Evolutionary conservation across 768 basidiomycete species (phyloP).

Genomic region (Serendipita vermifera): DNA sequence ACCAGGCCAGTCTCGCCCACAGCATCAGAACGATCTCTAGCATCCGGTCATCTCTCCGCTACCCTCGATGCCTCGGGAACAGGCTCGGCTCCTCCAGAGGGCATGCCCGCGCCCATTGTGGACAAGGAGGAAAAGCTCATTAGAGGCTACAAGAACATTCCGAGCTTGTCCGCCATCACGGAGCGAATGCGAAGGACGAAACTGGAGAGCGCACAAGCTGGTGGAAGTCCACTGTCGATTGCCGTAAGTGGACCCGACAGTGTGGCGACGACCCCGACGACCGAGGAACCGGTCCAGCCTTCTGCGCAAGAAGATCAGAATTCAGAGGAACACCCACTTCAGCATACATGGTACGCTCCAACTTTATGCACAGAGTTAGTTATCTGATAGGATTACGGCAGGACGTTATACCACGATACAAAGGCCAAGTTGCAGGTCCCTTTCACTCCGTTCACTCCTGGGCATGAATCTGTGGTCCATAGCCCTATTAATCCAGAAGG

Average conservation of each 20-base stretch:
- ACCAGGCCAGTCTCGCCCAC: conserved; percentile 60
- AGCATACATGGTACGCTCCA: conserved; percentile 60
- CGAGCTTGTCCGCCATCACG: conserved; percentile 73
- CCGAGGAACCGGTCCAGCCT: conserved; percentile 49
- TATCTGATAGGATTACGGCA: conserved; percentile 21
- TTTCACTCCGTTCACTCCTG: conserved; percentile 22
- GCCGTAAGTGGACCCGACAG: conserved; percentile 2
- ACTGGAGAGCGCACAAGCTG: conserved; percentile 38
- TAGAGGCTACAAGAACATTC: conserved; percentile 79
- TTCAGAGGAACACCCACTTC: conserved; percentile 61
- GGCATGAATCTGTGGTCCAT: conserved; percentile 9
- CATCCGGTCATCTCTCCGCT: conserved; percentile 21
- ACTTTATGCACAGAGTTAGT: not conserved
- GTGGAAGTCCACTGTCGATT: conserved; percentile 36
- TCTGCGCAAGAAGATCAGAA: conserved; percentile 43
- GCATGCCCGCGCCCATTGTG: conserved; percentile 10
- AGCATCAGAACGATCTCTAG: conserved; percentile 24
- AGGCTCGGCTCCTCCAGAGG: conserved; percentile 7
- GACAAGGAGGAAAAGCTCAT: conserved; percentile 30
- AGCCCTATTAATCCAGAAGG: conserved; percentile 37
- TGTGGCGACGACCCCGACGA: conserved; percentile 55
- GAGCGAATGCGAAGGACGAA: conserved; percentile 57
- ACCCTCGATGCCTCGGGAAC: conserved; percentile 19
- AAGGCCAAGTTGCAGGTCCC: conserved; percentile 49
- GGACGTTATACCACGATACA: conserved; percentile 85